Conservation (phyloP, 208 protist species). For the Polymyxa betae region DNA sequence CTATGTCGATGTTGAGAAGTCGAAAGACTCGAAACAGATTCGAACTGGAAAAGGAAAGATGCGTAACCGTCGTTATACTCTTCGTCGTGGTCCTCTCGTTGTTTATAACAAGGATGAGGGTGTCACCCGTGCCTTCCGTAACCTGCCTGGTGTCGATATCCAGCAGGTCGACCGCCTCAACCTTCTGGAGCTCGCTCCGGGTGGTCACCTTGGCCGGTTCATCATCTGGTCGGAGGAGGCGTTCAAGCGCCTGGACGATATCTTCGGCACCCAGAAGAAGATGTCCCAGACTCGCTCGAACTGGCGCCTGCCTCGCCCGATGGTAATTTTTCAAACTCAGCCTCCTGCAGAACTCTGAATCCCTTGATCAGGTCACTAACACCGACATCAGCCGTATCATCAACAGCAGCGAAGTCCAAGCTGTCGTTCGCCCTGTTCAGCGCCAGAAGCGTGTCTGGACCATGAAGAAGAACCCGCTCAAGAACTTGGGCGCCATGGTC, state of each 20-base stretch:
- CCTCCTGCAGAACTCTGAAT: neutral
- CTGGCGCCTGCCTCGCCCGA: constrained; percentile 75
- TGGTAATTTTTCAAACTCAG: neutral
- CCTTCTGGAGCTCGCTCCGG: constrained; percentile 97
- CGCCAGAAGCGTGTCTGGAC: neutral
- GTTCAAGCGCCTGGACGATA: constrained; percentile 92
- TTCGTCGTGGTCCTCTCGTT: constrained; percentile 92
- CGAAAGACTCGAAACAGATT: constrained; percentile 69
- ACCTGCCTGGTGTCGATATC: constrained; percentile 75
- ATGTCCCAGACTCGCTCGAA: constrained; percentile 81
- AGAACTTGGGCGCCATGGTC: constrained; percentile 75
- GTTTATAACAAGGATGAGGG: constrained; percentile 85
- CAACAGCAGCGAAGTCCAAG: constrained; percentile 84
- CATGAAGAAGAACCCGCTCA: constrained; percentile 72
- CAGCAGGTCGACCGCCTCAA: constrained; percentile 89
- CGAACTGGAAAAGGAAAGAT: constrained; percentile 94
- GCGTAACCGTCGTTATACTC: constrained; percentile 91
- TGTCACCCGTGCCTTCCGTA: constrained; percentile 75
- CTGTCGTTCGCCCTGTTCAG: constrained; percentile 62
- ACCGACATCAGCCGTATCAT: constrained; percentile 84
- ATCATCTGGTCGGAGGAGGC: constrained; percentile 97
- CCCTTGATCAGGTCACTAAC: constrained; percentile 76
- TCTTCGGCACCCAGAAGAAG: constrained; percentile 89
- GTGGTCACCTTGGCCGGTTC: constrained; percentile 97
- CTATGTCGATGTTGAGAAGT: constrained; percentile 89